Evolutionary conservation across 2,329 filamentous ascomycete genomes (phyloP).

Genomic region (Orbilia ellipsospora): DNA sequence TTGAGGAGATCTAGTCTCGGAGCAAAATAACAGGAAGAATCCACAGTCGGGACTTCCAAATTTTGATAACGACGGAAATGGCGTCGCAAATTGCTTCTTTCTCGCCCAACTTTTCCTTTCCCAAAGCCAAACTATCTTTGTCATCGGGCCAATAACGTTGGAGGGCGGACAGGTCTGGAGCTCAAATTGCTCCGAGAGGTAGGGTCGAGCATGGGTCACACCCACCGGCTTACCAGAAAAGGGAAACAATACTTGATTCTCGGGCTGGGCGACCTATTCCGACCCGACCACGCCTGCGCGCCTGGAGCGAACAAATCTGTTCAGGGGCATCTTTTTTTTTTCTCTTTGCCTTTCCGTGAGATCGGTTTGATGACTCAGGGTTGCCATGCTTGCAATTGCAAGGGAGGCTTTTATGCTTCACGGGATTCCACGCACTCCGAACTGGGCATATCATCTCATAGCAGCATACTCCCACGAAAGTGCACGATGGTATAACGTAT

Average conservation of each 20-base stretch:
- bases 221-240: slow-evolving; percentile 21
- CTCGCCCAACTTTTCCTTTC: slow-evolving; percentile 24
- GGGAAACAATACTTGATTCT: slow-evolving; percentile 28
- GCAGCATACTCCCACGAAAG: too few species aligned
- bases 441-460: too few species aligned
- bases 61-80: slow-evolving; percentile 54
- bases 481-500: too few species aligned
- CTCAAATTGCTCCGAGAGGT: slow-evolving; percentile 54
- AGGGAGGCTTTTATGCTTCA: slow-evolving; percentile 15
- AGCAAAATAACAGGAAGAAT: background rate
- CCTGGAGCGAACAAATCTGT: background rate
- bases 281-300: slow-evolving; percentile 29
- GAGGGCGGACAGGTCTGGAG: slow-evolving; percentile 23
- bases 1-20: background rate
- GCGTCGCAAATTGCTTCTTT: slow-evolving; percentile 46
- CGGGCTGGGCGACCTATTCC: slow-evolving; percentile 42
- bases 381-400: slow-evolving; percentile 26
- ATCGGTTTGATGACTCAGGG: slow-evolving; percentile 54
- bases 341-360: slow-evolving; percentile 4
- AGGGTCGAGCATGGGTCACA: slow-evolving; percentile 1
- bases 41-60: slow-evolving; percentile 1
- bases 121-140: slow-evolving; percentile 40
- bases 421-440: slow-evolving; percentile 2
- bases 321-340: slow-evolving; percentile 21
- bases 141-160: slow-evolving; percentile 31